Evolutionary conservation across 2,329 filamentous ascomycete genomes (phyloP), one percentile per base, ranked within the genome.

Genomic region (Cercospora zeina): DNA sequence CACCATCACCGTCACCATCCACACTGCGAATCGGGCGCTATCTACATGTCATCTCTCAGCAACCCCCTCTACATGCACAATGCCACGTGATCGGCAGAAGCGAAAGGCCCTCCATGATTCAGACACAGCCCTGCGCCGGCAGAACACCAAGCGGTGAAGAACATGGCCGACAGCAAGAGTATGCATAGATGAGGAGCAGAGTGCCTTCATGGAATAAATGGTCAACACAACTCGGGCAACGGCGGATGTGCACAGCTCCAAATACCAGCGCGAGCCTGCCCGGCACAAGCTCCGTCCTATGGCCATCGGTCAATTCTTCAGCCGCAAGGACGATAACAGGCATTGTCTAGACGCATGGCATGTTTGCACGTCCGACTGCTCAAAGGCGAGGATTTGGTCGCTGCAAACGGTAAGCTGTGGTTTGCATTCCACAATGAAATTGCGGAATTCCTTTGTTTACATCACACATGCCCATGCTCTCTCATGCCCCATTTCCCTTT

Each of bases 401-500:
- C 55, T 63, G 63, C 59, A 54, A 65, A 62, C 59, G 60, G 63
- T 62, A 60, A 49, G 59, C 42, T 59, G 33, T 19, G 19, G 34
- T 54, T 57, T 31, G 49, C 65, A 66, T 66, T 66, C 65, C 65
- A 57, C 33, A 57, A 63, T 58, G 54, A 64, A 27, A 64, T 66
- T 66, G 59, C 53, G 37, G 50, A 59, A 59, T 55, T 54, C 47
- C 60, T 66, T 66, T 66, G 65, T 66, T 62, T 63, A 64, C 61
- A 53, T 60, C 30, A 10, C 45, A 24, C 14, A 45, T 56, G 16
- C 56, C 14, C 47, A 39, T 50, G 1, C 31, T 49, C 16, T 19
- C 51, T 14, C 13, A 37, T 8, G 11, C 42, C 10, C 19, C n/a
- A 9, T 47, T 10, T 19, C 9, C 27, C 30, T 27, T 31, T 21